Base-by-base conservation (phyloP, 2,329 filamentous ascomycete genomes). In the Pestalotiopsis sp. region DNA sequence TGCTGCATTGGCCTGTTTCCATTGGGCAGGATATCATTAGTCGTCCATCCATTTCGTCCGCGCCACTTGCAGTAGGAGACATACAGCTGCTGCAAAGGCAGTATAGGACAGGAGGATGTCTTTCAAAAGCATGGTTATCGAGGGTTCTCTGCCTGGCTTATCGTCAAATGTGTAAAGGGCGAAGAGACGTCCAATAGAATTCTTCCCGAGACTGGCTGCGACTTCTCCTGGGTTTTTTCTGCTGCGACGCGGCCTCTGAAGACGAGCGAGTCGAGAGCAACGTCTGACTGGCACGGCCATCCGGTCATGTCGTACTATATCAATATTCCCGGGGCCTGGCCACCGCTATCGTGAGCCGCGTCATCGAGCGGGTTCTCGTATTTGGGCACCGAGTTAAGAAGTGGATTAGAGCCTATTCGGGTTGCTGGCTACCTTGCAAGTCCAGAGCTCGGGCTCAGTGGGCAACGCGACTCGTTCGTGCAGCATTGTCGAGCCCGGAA, bases 291-390 rank as follows among this genome's bases (percentile, higher is more conserved):
- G 31, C 20, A 17, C 12, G 17, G 27, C 38, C 59, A 36, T 62
- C 25, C 11, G 45, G 20, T 13, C 57, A 27, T 59, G 23, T 36
- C 59, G 59, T 36, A 20, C 20, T 36, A 20, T 36, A 20, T 40
- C 25, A 36, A 20, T 11, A 36, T 27, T 12, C 27, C 31, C 36
- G 59, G 27, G 25, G 59, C 27, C 31, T 14, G 27, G 25, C 25
- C 17, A 12, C 27, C 31, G 25, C 59, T n/a, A 20, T 62, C n/a
- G n/a, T n/a, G 59, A 20, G 59, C 59, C 59, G 59, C 59, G 59
- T 62, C 59, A 62, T 36, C 59, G 59, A 31, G 59, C 36, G 59
- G 59, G 59, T 40, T 36, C 59, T 36, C 57, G 57, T 36, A 27
- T 27, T 27, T n/a, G 57, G 45, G 14, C 13, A 20, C 17, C 27